These are phyloP conservation scores for Setaria italica DNA, from an alignment of 202 grass and related monocot genomes.

Conservation along the genomic window DNA sequence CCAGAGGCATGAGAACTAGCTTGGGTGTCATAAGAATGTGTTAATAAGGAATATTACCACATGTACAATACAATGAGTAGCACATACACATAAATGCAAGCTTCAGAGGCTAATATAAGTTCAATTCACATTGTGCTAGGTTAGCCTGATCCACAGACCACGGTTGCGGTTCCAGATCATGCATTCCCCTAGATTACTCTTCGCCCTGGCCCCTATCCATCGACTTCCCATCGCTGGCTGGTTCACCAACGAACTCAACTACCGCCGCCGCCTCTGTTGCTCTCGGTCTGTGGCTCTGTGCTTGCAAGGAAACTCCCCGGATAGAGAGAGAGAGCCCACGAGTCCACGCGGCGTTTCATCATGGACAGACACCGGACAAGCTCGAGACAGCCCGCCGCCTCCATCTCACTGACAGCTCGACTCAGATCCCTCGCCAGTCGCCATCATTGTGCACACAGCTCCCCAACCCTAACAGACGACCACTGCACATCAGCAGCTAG, in stretches of 20 bases:
- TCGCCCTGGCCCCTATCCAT: background rate
- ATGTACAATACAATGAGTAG: background rate
- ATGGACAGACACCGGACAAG: conserved; percentile 1
- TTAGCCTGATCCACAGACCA: too few species aligned
- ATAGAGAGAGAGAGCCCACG: background rate
- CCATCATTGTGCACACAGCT: conserved; percentile 17
- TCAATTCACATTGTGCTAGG: too few species aligned
- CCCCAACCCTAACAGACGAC: background rate
- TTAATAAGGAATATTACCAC: background rate
- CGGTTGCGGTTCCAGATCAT: background rate
- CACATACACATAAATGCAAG: background rate
- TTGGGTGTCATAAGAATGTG: background rate
- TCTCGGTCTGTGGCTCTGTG: background rate
- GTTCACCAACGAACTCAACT: conserved; percentile 26
- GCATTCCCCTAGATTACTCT: background rate
- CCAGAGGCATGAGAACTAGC: background rate
- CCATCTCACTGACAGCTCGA: conserved; percentile 55
- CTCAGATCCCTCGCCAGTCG: conserved; percentile 40
- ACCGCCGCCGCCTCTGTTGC: too few species aligned
- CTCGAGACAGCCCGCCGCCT: conserved; percentile 45
- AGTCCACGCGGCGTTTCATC: conserved; percentile 10
- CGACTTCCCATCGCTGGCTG: background rate
- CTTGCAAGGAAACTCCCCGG: background rate
- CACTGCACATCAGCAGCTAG: background rate
- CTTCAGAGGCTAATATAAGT: too few species aligned